These are phyloP conservation scores for Favolaschia claudopus DNA, from an alignment of 768 basidiomycete genomes.

Conservation along the genomic window DNA sequence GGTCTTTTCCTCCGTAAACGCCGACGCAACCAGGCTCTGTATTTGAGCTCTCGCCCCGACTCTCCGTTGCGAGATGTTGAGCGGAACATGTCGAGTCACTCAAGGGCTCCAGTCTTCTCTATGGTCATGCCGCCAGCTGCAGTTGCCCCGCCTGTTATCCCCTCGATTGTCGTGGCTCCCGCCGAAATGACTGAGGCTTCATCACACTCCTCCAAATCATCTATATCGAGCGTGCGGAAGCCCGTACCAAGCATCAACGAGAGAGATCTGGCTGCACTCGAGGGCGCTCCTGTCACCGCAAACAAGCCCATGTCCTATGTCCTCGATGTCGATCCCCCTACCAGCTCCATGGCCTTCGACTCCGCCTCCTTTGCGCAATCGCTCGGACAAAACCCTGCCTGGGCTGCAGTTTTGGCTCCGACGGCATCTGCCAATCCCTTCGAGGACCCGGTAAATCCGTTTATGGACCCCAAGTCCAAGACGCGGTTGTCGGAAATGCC, in stretches of 20 bases:
- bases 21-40: conserved; percentile 21
- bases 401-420: conserved; percentile 16
- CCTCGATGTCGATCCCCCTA: conserved; percentile 20
- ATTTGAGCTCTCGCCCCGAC: conserved; percentile 23
- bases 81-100: conserved; percentile 2
- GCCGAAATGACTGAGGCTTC: conserved; percentile 2
- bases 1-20: conserved; percentile 26
- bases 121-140: conserved; percentile 23
- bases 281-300: not conserved
- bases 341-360: conserved; percentile 24
- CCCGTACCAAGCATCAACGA: conserved; percentile 8
- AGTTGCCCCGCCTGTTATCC: not conserved
- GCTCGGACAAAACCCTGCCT: conserved; percentile 21
- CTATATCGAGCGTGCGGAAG: conserved; percentile 11
- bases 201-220: not conserved
- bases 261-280: not conserved
- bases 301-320: conserved; percentile 8
- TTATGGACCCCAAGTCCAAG: conserved; percentile 19
- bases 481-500: conserved; percentile 26
- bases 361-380: conserved; percentile 16
- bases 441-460: conserved; percentile 25
- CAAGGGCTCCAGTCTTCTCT: conserved; percentile 17
- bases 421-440: conserved; percentile 26
- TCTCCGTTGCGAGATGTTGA: conserved; percentile 19
- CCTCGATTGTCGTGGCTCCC: conserved; percentile 17